Evolutionary conservation across 495 filamentous ascomycete species (phyloP).

Genomic region (Hyaloscypha variabilis): DNA sequence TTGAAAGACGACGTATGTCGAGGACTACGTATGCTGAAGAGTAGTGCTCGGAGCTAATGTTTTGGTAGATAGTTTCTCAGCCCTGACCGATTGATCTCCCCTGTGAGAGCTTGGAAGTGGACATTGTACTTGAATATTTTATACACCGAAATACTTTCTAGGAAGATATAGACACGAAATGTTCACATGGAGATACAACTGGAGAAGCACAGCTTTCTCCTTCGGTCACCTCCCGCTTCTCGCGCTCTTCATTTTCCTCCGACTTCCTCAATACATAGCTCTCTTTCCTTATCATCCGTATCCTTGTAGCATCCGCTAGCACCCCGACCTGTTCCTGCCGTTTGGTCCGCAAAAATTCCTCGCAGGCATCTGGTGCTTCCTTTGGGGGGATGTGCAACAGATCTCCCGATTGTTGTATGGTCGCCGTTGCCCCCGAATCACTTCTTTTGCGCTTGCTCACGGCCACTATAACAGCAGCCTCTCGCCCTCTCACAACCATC

Average conservation of each 20-base stretch:
- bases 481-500: constrained; percentile 4
- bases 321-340: background rate
- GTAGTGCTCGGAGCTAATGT: too few relatives aligned
- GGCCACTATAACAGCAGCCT: constrained; percentile 16
- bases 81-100: too few relatives aligned
- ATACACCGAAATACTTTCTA: background rate
- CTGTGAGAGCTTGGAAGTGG: too few relatives aligned
- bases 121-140: background rate
- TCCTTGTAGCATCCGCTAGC: constrained; percentile 1
- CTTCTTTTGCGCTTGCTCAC: constrained; percentile 7
- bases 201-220: constrained; percentile 2
- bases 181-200: background rate
- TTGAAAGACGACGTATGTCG: too few relatives aligned
- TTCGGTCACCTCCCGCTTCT: background rate
- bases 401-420: background rate
- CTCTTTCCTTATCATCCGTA: constrained; percentile 6
- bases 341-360: background rate
- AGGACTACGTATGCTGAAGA: too few relatives aligned
- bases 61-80: too few relatives aligned
- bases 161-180: constrained; percentile 6
- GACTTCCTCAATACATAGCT: background rate
- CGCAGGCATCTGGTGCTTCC: background rate
- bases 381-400: background rate
- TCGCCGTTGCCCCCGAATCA: background rate
- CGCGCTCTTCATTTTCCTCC: background rate